Percentiles rank a stretch among this genome's conserved stretches.
These are phyloP conservation scores for Xylariaceae sp. DNA, from an alignment of 2,329 filamentous ascomycete species.

Conservation along the genomic window DNA sequence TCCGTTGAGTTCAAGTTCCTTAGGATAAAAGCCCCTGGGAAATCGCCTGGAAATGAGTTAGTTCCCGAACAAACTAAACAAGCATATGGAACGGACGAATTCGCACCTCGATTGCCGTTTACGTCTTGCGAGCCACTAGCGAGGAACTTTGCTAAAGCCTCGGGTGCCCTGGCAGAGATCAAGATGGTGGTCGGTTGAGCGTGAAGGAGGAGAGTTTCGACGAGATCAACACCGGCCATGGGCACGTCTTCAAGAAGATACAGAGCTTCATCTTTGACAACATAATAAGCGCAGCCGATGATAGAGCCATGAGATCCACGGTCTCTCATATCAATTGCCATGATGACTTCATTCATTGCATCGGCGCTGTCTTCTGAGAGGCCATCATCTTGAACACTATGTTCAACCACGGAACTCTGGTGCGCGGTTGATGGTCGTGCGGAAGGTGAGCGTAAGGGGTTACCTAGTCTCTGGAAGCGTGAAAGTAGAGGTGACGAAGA, in stretches of 20 bases:
- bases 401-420: constrained; percentile 14
- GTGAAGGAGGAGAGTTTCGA: constrained; percentile 56
- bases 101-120: constrained; percentile 27
- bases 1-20: constrained; percentile 66
- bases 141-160: constrained; percentile 36
- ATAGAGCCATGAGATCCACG: constrained; percentile 42
- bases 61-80: background rate
- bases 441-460: constrained; percentile 24
- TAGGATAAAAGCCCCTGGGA: constrained; percentile 44
- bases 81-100: background rate
- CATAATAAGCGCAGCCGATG: constrained; percentile 81
- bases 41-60: constrained; percentile 30
- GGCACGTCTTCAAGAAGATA: constrained; percentile 72
- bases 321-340: constrained; percentile 73
- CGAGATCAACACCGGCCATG: constrained; percentile 60
- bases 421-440: constrained; percentile 11
- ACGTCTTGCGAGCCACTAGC: constrained; percentile 31
- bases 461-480: constrained; percentile 22
- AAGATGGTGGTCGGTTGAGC: constrained; percentile 52
- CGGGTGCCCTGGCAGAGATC: constrained; percentile 43
- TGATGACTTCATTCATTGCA: constrained; percentile 61
- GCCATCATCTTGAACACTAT: constrained; percentile 17
- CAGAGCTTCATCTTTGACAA: constrained; percentile 62
- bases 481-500: constrained; percentile 26
- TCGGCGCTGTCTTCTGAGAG: constrained; percentile 28